These are phyloP conservation scores for Hygrophorus russula DNA, from an alignment of 768 basidiomycete species.

Conservation along the genomic window DNA sequence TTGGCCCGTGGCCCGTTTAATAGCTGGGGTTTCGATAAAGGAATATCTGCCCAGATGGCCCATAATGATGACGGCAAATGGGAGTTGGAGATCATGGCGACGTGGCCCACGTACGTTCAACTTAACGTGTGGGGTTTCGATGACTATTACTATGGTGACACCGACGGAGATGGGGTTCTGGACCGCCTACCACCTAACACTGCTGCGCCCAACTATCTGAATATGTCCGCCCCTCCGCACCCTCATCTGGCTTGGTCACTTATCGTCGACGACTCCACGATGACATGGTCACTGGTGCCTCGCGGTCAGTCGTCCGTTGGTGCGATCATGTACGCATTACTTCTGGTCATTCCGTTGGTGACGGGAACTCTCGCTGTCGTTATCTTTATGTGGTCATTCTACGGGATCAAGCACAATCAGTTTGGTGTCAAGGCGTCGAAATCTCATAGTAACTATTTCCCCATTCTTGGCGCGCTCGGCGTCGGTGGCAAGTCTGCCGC, in stretches of 20 bases:
- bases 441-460: constrained; percentile 71
- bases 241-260: constrained; percentile 87
- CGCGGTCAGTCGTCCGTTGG: constrained; percentile 74
- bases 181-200: constrained; percentile 89
- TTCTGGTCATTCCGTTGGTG: constrained; percentile 72
- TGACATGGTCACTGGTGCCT: constrained; percentile 72
- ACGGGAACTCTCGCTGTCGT: constrained; percentile 75
- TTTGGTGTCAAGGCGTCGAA: constrained; percentile 77
- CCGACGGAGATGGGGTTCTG: constrained; percentile 77
- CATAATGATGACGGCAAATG: constrained; percentile 56
- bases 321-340: constrained; percentile 79
- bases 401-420: constrained; percentile 89
- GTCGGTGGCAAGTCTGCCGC: constrained; percentile 49
- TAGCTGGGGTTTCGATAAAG: constrained; percentile 83
- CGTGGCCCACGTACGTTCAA: constrained; percentile 86
- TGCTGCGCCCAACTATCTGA: constrained; percentile 76
- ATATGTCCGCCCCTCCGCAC: constrained; percentile 82
- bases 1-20: constrained; percentile 87
- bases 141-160: constrained; percentile 87
- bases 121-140: constrained; percentile 88
- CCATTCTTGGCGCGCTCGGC: constrained; percentile 50
- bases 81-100: constrained; percentile 82
- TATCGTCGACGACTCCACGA: constrained; percentile 61
- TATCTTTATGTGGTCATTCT: constrained; percentile 93
- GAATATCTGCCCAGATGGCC: constrained; percentile 60